phyloP scores from a whole-genome alignment of 2,329 filamentous ascomycete genomes.

The Juglanconis oblonga region DNA sequence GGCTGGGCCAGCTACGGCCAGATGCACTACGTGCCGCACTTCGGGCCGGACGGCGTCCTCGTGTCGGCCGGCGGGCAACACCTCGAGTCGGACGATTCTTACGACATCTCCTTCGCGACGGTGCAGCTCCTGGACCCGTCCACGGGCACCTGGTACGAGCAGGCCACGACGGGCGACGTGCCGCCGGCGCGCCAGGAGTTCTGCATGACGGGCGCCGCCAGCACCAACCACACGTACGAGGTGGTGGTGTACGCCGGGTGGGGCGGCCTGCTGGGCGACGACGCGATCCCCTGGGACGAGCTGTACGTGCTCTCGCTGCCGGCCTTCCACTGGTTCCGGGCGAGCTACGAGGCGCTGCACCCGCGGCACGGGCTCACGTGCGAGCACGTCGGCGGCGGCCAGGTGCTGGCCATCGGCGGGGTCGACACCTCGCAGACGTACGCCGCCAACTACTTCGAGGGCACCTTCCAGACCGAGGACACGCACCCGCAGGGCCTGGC shows the following conservation, averaged over 20 bases:
- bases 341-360: slow-evolving; percentile 19
- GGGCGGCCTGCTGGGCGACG: slow-evolving; percentile 18
- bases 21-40: slow-evolving; percentile 12
- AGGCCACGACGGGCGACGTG: slow-evolving; percentile 19
- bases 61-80: background rate
- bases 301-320: slow-evolving; percentile 24
- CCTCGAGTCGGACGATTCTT: background rate
- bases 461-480: slow-evolving; percentile 20
- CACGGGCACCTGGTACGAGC: slow-evolving; percentile 21
- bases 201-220: slow-evolving; percentile 23
- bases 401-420: slow-evolving; percentile 37
- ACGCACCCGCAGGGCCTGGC: slow-evolving; percentile 20
- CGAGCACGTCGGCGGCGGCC: slow-evolving; percentile 32
- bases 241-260: slow-evolving; percentile 25
- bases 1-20: background rate
- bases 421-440: slow-evolving; percentile 20
- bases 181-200: slow-evolving; percentile 21
- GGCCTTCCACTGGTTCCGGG: slow-evolving; percentile 24
- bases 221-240: slow-evolving; percentile 23
- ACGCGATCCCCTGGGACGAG: slow-evolving; percentile 20
- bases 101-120: slow-evolving; percentile 13
- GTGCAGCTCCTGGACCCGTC: slow-evolving; percentile 20
- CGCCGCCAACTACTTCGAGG: slow-evolving; percentile 4
- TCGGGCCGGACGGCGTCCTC: slow-evolving; percentile 11
- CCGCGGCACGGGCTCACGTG: slow-evolving; percentile 23